These are phyloP conservation scores for Pouteria glomerata DNA, from an alignment of 148 eudicot species.

Conservation along the genomic window DNA sequence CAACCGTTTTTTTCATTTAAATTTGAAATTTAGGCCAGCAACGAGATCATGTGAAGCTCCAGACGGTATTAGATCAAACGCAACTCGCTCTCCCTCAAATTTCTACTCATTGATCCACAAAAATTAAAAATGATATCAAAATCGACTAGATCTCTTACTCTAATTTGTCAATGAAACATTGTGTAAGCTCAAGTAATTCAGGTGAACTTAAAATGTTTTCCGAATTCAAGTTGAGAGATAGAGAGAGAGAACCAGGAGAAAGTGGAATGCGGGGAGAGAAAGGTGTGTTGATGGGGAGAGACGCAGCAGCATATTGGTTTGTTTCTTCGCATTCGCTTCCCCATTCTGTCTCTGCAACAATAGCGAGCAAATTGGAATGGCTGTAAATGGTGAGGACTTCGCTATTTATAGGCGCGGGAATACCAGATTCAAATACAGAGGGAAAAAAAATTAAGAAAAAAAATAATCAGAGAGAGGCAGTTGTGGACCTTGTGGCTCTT, in stretches of 20 bases:
- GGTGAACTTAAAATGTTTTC: background rate
- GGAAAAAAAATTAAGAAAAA: too few relatives aligned
- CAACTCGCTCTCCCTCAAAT: background rate
- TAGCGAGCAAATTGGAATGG: too few relatives aligned
- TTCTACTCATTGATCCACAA: background rate
- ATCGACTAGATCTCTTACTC: background rate
- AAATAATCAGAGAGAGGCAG: too few relatives aligned
- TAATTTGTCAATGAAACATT: background rate
- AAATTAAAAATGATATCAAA: background rate
- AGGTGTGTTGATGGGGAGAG: conserved; percentile 53
- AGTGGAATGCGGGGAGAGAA: conserved; percentile 35
- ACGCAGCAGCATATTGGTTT: conserved; percentile 57
- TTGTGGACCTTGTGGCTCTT: too few relatives aligned
- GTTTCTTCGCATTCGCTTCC: conserved; percentile 41
- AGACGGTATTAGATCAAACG: background rate
- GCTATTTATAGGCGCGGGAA: conserved; percentile 12
- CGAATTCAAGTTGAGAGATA: conserved; percentile 11
- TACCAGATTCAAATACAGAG: background rate
- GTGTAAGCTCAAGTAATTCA: background rate
- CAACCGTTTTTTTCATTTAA: background rate
- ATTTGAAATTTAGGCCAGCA: background rate
- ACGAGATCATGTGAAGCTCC: background rate
- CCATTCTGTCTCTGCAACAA: too few relatives aligned
- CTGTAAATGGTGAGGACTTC: too few relatives aligned
- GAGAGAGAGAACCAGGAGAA: conserved; percentile 56